Evolutionary conservation across 2,329 filamentous ascomycete genomes (phyloP), one percentile per base, ranked within the genome.

Genomic region (Monilinia aucupariae): DNA sequence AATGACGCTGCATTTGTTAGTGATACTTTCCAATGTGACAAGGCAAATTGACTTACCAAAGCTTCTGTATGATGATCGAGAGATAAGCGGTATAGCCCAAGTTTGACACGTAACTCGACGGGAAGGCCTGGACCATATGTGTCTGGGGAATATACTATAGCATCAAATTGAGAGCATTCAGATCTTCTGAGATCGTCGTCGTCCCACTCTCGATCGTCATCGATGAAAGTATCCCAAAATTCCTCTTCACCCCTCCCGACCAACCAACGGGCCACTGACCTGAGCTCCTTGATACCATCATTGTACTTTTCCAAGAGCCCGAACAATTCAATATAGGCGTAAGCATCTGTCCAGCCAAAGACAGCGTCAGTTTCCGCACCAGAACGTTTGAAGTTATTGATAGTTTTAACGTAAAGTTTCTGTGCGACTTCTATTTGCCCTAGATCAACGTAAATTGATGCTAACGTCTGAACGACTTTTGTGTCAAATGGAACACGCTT

Each of bases 161-260:
- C 78, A 10, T 80, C 75, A 72, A 89, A 96, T 1, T 82, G 82
- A 2, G 82, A 75, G 6, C 90, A 81, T 63, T 81, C 75, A 2
- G 78, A 74, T 63, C 92, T 85, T 65, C 94, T 87, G 25, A 82
- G 79, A 71, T 91, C 85, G 51, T 87, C 82, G 6, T 83, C 76
- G 73, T 99, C 94, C 85, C 92, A 99, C 76, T 99, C 94, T 63
- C 92, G 83, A 74, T 96, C 92, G 72, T 97, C 91, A 6, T 84
- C 79, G 37, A 82, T 78, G 67, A 82, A 80, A 10, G 81, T 73
- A 64, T 96, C 88, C 94, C 94, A 99, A 71, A 86, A 91, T 0
- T 71, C 75, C 73, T 99, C 92, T 5, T 82, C 78, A 43, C 81
- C 78, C 55, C 94, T 86, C 10, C 90, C 90, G 47, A 96, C 79